Base-by-base conservation (phyloP, 2,329 filamentous ascomycete genomes). In the Mycocentrospora acerina region DNA sequence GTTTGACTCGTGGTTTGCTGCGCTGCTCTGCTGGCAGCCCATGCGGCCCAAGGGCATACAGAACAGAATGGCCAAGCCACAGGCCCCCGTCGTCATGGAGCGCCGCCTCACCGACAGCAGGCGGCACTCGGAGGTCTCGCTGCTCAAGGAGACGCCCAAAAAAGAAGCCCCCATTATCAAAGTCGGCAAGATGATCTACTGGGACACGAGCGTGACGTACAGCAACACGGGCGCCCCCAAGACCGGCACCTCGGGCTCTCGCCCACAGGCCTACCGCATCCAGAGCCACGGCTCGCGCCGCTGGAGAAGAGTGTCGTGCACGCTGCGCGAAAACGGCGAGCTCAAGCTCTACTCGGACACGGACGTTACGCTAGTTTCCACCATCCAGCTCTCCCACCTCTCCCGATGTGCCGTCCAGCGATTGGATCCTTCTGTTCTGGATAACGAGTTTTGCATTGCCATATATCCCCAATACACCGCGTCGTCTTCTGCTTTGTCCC, bases 381-480 rank as follows among this genome's bases (percentile, higher is more conserved):
- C 90, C 31, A 86, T 97, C 35, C 89, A 95, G 56, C 76, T 98
- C 4, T 88, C 89, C 10, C 88, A 95, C 57, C 75, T 98, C 7
- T 93, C 90, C 13, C 81, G 93, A 37, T 93, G 86, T 63, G 89
- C 91, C 7, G 84, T 98, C 35, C 93, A 98, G 65, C 82, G 90
- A 54, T 75, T 98, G 35, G 89, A 97, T 66, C 82, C 83, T 35
- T 95, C 90, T 4, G 91, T 98, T 7, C 70, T 98, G 28, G 89
- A 95, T 49, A 88, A 93, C 64, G 89, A 96, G 43, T 93, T 88
- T 60, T 97, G 90, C 71, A 87, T 98, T 48, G 90, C 88, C 35
- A 91, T 98, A 31, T 96, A 96, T 60, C 91, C 93, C 12, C 90
- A 91, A 47, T 97, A 98, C 67, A 83, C 88, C 1, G 78, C 86